phyloP scores from a whole-genome alignment of 1,284 basidiomycete species.

The Stereum hirsutum region DNA sequence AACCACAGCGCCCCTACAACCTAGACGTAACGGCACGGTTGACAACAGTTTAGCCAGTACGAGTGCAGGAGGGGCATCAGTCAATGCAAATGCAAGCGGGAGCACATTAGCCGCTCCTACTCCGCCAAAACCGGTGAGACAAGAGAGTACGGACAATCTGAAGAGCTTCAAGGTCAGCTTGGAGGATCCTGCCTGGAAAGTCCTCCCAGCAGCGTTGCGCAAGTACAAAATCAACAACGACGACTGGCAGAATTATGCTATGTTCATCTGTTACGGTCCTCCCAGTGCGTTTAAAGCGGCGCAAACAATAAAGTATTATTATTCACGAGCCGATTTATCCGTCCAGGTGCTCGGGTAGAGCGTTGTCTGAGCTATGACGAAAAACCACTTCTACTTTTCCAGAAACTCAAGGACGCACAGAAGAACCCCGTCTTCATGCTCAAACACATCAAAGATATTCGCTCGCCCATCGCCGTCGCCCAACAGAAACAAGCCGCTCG shows the following conservation, averaged over 20 bases:
- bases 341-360: constrained; percentile 69
- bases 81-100: constrained; percentile 17
- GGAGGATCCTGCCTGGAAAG: constrained; percentile 97
- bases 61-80: too few species aligned
- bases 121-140: constrained; percentile 37
- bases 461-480: constrained; percentile 91
- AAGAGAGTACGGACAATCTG: constrained; percentile 68
- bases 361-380: constrained; percentile 97
- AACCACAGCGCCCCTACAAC: constrained; percentile 13
- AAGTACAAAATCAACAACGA: constrained; percentile 99
- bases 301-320: neutral
- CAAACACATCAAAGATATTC: constrained; percentile 96
- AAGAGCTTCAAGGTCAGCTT: constrained; percentile 87
- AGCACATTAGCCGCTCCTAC: constrained; percentile 17
- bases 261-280: constrained; percentile 97
- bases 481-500: constrained; percentile 88
- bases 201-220: constrained; percentile 93
- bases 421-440: constrained; percentile 99
- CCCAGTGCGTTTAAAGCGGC: constrained; percentile 46
- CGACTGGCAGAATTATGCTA: constrained; percentile 97
- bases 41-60: too few species aligned
- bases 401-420: constrained; percentile 93
- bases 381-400: constrained; percentile 93
- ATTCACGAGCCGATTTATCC: neutral
- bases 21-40: too few species aligned